These are phyloP conservation scores for Torulaspora microellipsoides DNA, from an alignment of 805 yeast species.

Conservation along the genomic window DNA sequence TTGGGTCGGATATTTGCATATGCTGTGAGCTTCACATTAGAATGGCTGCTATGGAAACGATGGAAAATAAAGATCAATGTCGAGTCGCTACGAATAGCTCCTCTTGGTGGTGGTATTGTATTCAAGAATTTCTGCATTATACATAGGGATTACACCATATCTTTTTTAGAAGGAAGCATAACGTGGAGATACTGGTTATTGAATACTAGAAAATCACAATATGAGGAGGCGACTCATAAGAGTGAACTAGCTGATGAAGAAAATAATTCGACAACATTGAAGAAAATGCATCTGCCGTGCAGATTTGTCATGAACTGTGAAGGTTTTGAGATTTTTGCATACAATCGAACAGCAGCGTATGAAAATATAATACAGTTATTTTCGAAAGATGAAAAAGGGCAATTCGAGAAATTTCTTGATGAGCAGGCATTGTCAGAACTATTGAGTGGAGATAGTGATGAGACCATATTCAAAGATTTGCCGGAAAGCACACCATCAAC, in stretches of 20 bases:
- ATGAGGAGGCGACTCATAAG: conserved; percentile 7
- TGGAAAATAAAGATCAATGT: conserved; percentile 54
- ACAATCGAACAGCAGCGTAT: conserved; percentile 75
- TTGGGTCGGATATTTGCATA: conserved; percentile 69
- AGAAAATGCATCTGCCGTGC: conserved; percentile 50
- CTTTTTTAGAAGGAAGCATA: conserved; percentile 64
- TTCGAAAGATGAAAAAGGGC: conserved; percentile 22
- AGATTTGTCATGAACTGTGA: conserved; percentile 55
- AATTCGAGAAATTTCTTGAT: conserved; percentile 20
- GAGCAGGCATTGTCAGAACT: conserved; percentile 18
- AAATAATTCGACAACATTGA: conserved; percentile 10
- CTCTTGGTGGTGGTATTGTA: conserved; percentile 77
- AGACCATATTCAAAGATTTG: conserved; percentile 6
- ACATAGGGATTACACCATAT: conserved; percentile 67
- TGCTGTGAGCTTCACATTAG: conserved; percentile 46
- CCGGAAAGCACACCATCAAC: conserved; percentile 11
- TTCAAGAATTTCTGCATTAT: conserved; percentile 70
- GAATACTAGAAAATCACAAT: conserved; percentile 34
- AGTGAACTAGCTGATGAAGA: conserved; percentile 17
- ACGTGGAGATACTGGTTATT: conserved; percentile 92
- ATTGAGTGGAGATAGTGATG: conserved; percentile 15
- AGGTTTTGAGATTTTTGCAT: conserved; percentile 80
- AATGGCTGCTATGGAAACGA: conserved; percentile 60
- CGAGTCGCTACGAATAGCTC: conserved; percentile 70
- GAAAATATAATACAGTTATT: conserved; percentile 49